Conservation (phyloP, 257 asterid genomes). For the Fraxinus anomala region DNA sequence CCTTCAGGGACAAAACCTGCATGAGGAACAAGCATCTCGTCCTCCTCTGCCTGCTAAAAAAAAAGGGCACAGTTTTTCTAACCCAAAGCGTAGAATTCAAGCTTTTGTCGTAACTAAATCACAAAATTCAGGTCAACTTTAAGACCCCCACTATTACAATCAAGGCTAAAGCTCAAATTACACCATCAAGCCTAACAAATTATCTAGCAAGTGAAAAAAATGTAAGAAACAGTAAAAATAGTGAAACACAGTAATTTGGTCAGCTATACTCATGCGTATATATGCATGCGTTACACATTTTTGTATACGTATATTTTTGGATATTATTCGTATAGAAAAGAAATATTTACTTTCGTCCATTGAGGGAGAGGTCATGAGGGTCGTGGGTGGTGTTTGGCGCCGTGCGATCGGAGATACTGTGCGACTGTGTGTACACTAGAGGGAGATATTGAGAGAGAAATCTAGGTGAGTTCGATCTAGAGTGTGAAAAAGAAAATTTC, state of each 20-base stretch:
- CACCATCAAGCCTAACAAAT: slow-evolving; percentile 11
- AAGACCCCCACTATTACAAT: slow-evolving; percentile 19
- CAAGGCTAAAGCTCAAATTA: slow-evolving; percentile 22
- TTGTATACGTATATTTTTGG: neutral
- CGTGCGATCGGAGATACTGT: slow-evolving; percentile 38
- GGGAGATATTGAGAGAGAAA: neutral
- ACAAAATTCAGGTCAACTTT: slow-evolving; percentile 25
- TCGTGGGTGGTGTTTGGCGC: slow-evolving; percentile 43
- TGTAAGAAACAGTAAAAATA: slow-evolving; percentile 18
- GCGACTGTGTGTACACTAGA: neutral
- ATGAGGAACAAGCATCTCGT: slow-evolving; percentile 69
- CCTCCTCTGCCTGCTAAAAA: slow-evolving; percentile 56
- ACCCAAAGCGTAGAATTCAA: slow-evolving; percentile 31
- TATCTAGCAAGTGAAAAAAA: slow-evolving; percentile 22
- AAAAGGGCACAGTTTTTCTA: slow-evolving; percentile 27
- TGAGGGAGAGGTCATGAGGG: slow-evolving; percentile 63
- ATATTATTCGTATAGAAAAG: neutral
- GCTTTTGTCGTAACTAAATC: slow-evolving; percentile 9
- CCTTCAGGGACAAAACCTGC: slow-evolving; percentile 52
- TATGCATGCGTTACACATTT: slow-evolving; percentile 13
- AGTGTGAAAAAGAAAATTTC: slow-evolving; percentile 16
- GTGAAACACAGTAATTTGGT: slow-evolving; percentile 23
- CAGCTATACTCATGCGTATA: slow-evolving; percentile 23
- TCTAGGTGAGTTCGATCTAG: slow-evolving; percentile 23
- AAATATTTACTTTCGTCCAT: slow-evolving; percentile 46